Evolutionary conservation across 2,329 filamentous ascomycete genomes (phyloP).

Genomic region (Cladorrhinum sp.): DNA sequence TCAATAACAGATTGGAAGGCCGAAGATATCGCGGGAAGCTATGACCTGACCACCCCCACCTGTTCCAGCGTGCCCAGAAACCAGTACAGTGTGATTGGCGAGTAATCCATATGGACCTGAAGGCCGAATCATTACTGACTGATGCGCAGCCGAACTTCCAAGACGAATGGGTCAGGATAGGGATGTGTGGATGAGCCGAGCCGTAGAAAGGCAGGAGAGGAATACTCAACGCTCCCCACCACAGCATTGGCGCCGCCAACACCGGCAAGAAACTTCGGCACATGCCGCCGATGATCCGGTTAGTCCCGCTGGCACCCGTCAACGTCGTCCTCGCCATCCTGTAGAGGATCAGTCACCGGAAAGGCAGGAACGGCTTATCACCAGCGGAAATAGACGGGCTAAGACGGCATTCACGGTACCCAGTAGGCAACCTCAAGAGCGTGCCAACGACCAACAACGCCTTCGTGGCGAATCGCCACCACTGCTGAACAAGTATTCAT

Average conservation of each 20-base stretch:
- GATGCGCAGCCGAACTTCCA: neutral
- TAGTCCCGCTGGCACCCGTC: neutral
- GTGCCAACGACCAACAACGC: neutral
- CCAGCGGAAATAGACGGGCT: neutral
- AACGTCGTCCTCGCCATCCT: neutral
- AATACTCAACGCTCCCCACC: neutral
- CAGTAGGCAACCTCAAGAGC: neutral
- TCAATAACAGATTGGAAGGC: conserved; percentile 1
- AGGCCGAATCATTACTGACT: neutral
- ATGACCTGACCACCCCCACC: neutral
- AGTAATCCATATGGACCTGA: neutral
- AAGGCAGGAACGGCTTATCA: neutral
- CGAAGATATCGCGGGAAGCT: neutral
- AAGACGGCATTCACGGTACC: neutral
- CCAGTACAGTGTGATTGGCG: neutral
- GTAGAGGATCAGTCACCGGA: neutral
- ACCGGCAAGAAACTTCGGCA: neutral
- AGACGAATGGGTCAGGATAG: conserved; percentile 2
- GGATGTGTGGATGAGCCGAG: conserved; percentile 16
- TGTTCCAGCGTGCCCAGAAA: neutral
- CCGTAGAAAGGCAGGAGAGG: conserved; percentile 7
- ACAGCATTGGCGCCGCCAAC: neutral
- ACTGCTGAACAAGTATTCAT: neutral
- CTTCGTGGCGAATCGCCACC: neutral
- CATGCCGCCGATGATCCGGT: neutral